These are phyloP conservation scores for Colletotrichum eleusines DNA, from an alignment of 2,329 filamentous ascomycete species.

Conservation along the genomic window DNA sequence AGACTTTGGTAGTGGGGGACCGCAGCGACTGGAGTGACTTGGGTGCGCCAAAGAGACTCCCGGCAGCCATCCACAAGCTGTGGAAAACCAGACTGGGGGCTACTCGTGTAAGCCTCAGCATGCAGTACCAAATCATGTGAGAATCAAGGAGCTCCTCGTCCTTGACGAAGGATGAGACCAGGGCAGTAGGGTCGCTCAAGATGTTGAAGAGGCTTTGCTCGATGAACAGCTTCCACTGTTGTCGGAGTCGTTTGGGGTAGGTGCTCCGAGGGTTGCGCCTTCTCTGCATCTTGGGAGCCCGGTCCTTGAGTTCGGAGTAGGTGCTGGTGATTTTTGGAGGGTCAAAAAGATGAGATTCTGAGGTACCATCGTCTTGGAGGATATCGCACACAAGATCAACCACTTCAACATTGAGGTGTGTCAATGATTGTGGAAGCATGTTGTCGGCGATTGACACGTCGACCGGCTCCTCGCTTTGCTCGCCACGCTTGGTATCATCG, in stretches of 20 bases:
- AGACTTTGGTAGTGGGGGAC: constrained; percentile 54
- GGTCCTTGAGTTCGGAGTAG: constrained; percentile 25
- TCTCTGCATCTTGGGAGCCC: constrained; percentile 50
- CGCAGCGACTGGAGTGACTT: constrained; percentile 56
- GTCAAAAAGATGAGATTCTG: constrained; percentile 62
- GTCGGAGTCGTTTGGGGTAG: constrained; percentile 50
- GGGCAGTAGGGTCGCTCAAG: constrained; percentile 67
- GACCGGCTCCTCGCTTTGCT: constrained; percentile 40
- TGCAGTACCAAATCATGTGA: constrained; percentile 72
- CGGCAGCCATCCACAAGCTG: constrained; percentile 73
- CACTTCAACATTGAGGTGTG: constrained; percentile 64
- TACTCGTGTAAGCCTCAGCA: constrained; percentile 69
- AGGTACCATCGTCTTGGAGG: constrained; percentile 67
- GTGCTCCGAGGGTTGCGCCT: constrained; percentile 46
- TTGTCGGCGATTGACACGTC: constrained; percentile 47
- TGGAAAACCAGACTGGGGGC: constrained; percentile 71
- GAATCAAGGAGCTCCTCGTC: constrained; percentile 68
- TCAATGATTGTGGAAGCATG: constrained; percentile 68
- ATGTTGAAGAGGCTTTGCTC: constrained; percentile 75
- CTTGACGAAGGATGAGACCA: constrained; percentile 68
- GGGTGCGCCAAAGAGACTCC: constrained; percentile 69
- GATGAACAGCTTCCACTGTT: constrained; percentile 70
- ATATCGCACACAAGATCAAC: constrained; percentile 72
- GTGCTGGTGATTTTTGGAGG: constrained; percentile 44
- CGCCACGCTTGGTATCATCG: constrained; percentile 9